Evolutionary conservation across 208 protist genomes (phyloP), one percentile per base, ranked within the genome.

Genomic region (Trypanosoma mega): DNA sequence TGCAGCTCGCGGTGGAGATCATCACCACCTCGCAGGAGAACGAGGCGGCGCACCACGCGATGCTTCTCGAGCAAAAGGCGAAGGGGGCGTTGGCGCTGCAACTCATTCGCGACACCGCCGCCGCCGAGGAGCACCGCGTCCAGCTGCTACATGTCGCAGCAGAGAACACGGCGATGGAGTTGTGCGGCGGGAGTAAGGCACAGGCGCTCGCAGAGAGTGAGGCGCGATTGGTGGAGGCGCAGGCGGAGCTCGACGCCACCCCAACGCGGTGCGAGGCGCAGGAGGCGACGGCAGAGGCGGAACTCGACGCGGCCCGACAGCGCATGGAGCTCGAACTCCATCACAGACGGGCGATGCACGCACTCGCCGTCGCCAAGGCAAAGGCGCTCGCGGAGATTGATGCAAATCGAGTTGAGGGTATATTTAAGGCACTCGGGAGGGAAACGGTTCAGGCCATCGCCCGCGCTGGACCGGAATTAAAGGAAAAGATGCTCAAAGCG

Each of bases 1-100:
- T 96, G 47, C 92, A 97, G 75, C 81, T 96, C 9, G 92, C 92
- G 44, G 92, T 97, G 56, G 85, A 97, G 55, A 97, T 97, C 47
- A 94, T 93, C 48, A 95, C 92, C 16, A 84, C 85, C 47, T 76
- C 80, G 16, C 92, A 96, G 78, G 89, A 96, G 46, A 94, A 86
- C 59, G 76, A 86, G 50, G 89, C 89, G 6, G 77, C 78, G 9
- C 87, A 96, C 59, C 72, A 93, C 50, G 87, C 90, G 8, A 76
- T 79, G 50, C 47, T 80, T 18, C 53, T 82, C 3, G 90, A 94
- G 73, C 85, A 96, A 49, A 71, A 92, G 51, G 85, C 83, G 29
- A 53, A 57, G 11, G 87, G 90, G 14, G 62, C 63, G 21, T 52
- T 92, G 14, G 83, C 92, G 51, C 74, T 83, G 57, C 89, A 96